These are phyloP conservation scores for Triticum dicoccoides DNA, from an alignment of 176 grass and related monocot genomes.

Conservation along the genomic window DNA sequence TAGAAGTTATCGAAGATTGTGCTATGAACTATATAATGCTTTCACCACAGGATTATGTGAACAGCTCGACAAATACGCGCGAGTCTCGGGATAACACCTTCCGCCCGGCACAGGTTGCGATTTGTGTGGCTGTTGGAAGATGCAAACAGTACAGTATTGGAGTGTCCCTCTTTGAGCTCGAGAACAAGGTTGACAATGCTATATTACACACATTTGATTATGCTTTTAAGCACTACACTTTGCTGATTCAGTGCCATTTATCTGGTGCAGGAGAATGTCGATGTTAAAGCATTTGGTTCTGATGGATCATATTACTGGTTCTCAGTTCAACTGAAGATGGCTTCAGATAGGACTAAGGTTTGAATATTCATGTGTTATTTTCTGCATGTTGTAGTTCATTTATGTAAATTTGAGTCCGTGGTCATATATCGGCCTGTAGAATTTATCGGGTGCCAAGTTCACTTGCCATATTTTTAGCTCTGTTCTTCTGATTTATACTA, in stretches of 20 bases:
- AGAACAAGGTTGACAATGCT: slow-evolving; percentile 69
- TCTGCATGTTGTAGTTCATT: neutral
- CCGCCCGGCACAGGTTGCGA: slow-evolving; percentile 65
- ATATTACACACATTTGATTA: neutral
- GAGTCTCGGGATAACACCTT: slow-evolving; percentile 57
- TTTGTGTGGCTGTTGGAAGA: slow-evolving; percentile 66
- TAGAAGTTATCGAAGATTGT: slow-evolving; percentile 83
- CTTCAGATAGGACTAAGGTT: slow-evolving; percentile 99
- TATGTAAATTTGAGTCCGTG: neutral
- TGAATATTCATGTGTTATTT: slow-evolving; percentile 11
- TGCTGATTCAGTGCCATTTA: slow-evolving; percentile 11
- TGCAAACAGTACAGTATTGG: slow-evolving; percentile 73
- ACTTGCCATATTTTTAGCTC: neutral
- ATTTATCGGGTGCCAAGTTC: neutral
- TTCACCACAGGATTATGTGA: slow-evolving; percentile 91
- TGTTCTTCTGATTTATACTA: neutral
- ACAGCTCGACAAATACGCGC: slow-evolving; percentile 41
- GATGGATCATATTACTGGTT: slow-evolving; percentile 96
- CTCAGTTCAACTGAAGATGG: slow-evolving; percentile 90
- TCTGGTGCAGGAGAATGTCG: slow-evolving; percentile 76
- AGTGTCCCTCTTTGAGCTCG: slow-evolving; percentile 90
- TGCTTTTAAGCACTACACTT: slow-evolving; percentile 5
- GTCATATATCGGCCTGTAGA: neutral
- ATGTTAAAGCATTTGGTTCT: slow-evolving; percentile 78
- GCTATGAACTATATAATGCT: slow-evolving; percentile 78